Evolutionary conservation across 768 basidiomycete species (phyloP), one percentile per base, ranked within the genome.

Genomic region (Serendipita indica): DNA sequence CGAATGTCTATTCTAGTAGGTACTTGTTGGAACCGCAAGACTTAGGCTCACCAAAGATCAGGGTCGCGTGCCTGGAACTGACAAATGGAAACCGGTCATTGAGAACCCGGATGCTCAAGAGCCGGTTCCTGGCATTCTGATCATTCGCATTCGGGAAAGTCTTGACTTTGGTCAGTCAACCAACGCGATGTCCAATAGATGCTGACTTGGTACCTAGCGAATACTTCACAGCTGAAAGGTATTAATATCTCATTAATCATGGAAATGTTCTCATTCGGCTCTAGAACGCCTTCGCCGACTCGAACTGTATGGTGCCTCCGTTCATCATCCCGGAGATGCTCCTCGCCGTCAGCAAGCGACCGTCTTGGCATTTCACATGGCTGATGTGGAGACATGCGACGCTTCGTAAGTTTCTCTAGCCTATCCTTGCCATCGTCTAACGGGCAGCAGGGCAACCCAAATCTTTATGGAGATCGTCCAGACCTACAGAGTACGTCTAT

Each of bases 221-320:
- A 99, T 67, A 93, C 93, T 20, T 87, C 91, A 33, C 91, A 93
- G 65, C 72, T 99, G 20, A 97, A 97, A 74, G 92, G 85, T 81
- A 64, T 33, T 67, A 57, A 22, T 30, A 14, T 59, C 60, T 49
- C 14, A 14, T 20, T 22, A 27, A 59, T 14, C 52, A 18, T 57
- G 58, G 22, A 12, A 33, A 39, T 58, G 60, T 43, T 33, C 41
- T 33, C 25, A 27, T 20, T n/a, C 6, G 25, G 16, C 3, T 64
- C 16, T 7, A 86, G 91, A 85, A 69, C 84, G 87, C 16, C 72
- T 92, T 25, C 76, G 87, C 30, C 74, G 91, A 63, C 75, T 99
- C 56, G 94, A 99, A 65, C 69, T 94, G 43, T 99, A 97, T 65
- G 94, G 94, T 1, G 70, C 79, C 6, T 74, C 79, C 45, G 81